Conservation (phyloP, 1,284 basidiomycete species). For the Coniophora puteana region DNA sequence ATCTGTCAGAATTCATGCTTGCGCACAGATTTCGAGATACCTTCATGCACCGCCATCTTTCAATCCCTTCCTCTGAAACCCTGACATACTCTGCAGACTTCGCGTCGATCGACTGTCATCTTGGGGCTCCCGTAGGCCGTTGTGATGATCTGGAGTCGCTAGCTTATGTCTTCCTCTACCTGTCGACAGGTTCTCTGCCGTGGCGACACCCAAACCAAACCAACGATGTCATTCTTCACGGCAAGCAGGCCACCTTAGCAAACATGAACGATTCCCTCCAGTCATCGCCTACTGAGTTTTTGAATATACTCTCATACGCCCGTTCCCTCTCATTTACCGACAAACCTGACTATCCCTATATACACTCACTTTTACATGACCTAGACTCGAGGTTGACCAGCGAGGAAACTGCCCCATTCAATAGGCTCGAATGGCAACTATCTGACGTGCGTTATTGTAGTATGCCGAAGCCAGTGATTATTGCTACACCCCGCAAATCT, state of each 20-base stretch:
- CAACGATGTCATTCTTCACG: not conserved
- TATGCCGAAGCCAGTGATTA: too few relatives aligned
- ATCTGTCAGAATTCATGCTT: slow-evolving; percentile 1
- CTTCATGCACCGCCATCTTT: not conserved
- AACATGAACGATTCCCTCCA: not conserved
- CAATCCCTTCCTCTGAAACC: not conserved
- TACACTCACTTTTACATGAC: not conserved
- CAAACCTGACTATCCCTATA: not conserved
- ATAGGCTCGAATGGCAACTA: too few relatives aligned
- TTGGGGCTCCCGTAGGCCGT: not conserved
- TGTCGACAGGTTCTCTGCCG: not conserved
- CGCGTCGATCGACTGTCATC: slow-evolving; percentile 1
- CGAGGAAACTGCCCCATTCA: not conserved
- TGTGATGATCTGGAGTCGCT: slow-evolving; percentile 5
- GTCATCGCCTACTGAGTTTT: not conserved
- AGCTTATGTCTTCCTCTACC: slow-evolving; percentile 1
- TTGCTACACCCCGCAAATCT: too few relatives aligned
- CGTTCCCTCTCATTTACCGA: not conserved
- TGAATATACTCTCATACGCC: not conserved
- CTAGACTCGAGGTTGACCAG: not conserved
- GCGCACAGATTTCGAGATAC: not conserved
- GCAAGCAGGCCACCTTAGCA: not conserved
- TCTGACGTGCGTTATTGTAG: too few relatives aligned
- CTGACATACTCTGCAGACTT: not conserved
- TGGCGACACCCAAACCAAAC: not conserved